Evolutionary conservation across 805 yeast genomes (phyloP).

Genomic region (Candida adriatica): DNA sequence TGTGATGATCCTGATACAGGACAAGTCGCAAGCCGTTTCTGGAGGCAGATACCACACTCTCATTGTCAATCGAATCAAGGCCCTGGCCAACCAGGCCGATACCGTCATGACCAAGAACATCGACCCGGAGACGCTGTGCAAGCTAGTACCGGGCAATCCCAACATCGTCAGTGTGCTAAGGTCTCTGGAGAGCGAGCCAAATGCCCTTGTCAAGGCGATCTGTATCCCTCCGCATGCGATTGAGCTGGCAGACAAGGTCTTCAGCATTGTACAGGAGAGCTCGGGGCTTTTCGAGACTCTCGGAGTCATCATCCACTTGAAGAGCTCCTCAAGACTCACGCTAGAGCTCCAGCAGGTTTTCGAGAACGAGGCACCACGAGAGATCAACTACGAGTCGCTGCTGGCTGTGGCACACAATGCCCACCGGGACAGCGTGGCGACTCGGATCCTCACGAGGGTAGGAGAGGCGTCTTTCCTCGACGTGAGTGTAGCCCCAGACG

Average conservation of each 20-base stretch:
- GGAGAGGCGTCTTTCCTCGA: slow-evolving; percentile 10
- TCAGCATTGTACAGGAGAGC: slow-evolving; percentile 5
- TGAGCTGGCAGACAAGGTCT: slow-evolving; percentile 5
- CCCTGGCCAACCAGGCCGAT: slow-evolving; percentile 2
- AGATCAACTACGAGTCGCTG: slow-evolving; percentile 12
- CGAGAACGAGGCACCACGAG: neutral
- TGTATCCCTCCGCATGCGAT: slow-evolving; percentile 13
- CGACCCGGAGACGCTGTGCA: slow-evolving; percentile 4
- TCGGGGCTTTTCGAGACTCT: slow-evolving; percentile 4
- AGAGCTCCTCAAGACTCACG: slow-evolving; percentile 5
- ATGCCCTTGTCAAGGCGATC: slow-evolving; percentile 6
- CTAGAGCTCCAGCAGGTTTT: slow-evolving; percentile 5
- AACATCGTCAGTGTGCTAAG: slow-evolving; percentile 4
- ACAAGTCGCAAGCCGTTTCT: slow-evolving; percentile 8
- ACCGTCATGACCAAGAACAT: slow-evolving; percentile 6
- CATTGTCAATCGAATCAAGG: slow-evolving; percentile 5
- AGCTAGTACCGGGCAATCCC: slow-evolving; percentile 1
- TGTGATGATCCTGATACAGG: slow-evolving; percentile 8
- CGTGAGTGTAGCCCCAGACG: slow-evolving; percentile 4
- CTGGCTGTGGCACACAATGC: slow-evolving; percentile 9
- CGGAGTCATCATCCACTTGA: slow-evolving; percentile 8
- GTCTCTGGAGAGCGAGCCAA: neutral
- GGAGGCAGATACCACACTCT: slow-evolving; percentile 6
- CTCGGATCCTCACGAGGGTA: slow-evolving; percentile 6
- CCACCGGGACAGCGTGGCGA: slow-evolving; percentile 2